phyloP scores from a whole-genome alignment of 192 early-diverging fungal species.

The Oehlia diaphana region DNA sequence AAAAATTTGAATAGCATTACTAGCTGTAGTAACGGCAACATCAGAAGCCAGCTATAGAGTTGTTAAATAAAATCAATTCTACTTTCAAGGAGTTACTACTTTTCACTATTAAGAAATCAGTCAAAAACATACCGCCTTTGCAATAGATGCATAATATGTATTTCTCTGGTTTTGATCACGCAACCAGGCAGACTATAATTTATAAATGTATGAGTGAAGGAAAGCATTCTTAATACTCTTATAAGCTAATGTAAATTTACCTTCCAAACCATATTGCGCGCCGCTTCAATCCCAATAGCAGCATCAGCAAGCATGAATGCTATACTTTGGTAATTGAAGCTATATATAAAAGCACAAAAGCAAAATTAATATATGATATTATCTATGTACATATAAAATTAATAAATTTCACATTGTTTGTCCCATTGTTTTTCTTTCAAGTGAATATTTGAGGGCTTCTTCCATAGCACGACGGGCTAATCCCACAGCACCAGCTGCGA shows the following conservation, averaged over 20 bases:
- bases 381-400: neutral
- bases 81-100: neutral
- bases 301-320: conserved; percentile 96
- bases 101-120: conserved; percentile 31
- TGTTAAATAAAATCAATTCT: too few relatives aligned
- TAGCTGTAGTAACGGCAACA: conserved; percentile 76
- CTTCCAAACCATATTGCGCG: conserved; percentile 84
- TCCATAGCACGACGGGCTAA: conserved; percentile 91
- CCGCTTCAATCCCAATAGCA: conserved; percentile 91
- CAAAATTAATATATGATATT: neutral
- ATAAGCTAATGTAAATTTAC: neutral
- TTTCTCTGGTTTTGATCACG: conserved; percentile 86
- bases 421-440: conserved; percentile 96
- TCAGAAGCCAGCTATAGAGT: conserved; percentile 68
- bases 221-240: neutral
- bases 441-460: conserved; percentile 85
- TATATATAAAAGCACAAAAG: neutral
- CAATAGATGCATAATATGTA: conserved; percentile 93
- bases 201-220: neutral
- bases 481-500: conserved; percentile 87
- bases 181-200: conserved; percentile 68
- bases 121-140: conserved; percentile 61
- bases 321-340: conserved; percentile 84
- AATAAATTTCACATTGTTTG: conserved; percentile 58
- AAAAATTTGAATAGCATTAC: conserved; percentile 95